Base-by-base conservation (phyloP, 2,329 filamentous ascomycete species). In the Botrytis elliptica region DNA sequence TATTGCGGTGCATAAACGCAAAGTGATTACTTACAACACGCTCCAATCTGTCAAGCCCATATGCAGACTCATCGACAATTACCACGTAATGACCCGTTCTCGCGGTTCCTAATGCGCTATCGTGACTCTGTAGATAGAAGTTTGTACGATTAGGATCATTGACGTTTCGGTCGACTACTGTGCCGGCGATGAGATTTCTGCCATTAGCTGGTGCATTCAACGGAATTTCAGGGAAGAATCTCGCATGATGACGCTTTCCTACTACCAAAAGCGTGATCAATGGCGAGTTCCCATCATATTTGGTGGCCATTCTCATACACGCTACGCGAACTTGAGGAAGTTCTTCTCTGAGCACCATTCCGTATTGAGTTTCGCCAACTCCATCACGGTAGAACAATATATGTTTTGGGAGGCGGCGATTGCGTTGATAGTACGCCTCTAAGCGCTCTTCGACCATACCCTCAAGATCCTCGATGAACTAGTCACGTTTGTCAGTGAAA, bases 351-450 rank as follows among this genome's bases (percentile, higher is more conserved):
- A 75, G 74, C 10, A 83, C 77, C 44, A 75, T 77, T 1, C 77
- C 71, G 70, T 78, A 83, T 72, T 82, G 79, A 8, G 75, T 74
- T 66, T 83, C 81, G 38, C 77, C 78, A 0, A 83, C 81, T 10
- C 82, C 81, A 67, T 83, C 82, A 4, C 82, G 80, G 62, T 83
- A 33, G 33, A 33, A 33, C 33, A 33, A 33, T 33, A 33, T 33
- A 33, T 33, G 33, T 33, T 33, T 33, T 33, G 33, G 33, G 33
- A 33, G 33, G 33, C 33, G 33, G 33, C 33, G 33, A 25, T 4
- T 25, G 16, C 25, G 0, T 33, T 52, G 10, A 92, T 92, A 65
- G n/a, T 72, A 75, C 6, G 49, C 52, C 16, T 38, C 8, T 20
- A 76, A 52, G 25, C 76, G 57, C 38, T 77, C 76, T 18, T 18